phyloP scores from a whole-genome alignment of 495 filamentous ascomycete species.

The Neurospora sp. region DNA sequence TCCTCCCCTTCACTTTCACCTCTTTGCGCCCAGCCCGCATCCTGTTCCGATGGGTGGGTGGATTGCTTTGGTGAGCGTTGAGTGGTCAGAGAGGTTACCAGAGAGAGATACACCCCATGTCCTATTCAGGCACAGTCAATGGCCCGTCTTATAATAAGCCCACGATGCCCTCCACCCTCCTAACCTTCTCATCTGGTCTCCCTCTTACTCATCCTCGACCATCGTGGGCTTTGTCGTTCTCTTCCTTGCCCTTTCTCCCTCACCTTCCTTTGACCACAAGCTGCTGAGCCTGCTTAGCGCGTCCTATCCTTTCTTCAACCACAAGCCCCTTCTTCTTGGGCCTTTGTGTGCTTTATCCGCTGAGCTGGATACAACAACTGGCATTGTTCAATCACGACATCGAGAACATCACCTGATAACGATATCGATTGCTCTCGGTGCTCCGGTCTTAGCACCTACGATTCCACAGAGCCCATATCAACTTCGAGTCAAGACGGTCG shows the following conservation, averaged over 20 bases:
- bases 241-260: constrained; percentile 4
- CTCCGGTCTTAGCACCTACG: neutral
- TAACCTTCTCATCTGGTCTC: neutral
- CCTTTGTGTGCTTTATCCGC: neutral
- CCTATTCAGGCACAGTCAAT: neutral
- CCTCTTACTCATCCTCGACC: neutral
- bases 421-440: neutral
- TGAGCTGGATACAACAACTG: neutral
- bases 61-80: neutral
- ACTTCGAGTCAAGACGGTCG: neutral
- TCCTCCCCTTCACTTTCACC: neutral
- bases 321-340: neutral
- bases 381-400: neutral
- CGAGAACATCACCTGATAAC: neutral
- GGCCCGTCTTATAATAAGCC: neutral
- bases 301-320: constrained; percentile 12
- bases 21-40: neutral
- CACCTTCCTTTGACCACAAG: constrained; percentile 6
- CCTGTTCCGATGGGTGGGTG: neutral
- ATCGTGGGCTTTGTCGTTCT: constrained; percentile 8
- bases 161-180: neutral
- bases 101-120: neutral
- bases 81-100: neutral
- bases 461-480: neutral
- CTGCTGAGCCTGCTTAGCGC: constrained; percentile 6